Evolutionary conservation across 2,329 filamentous ascomycete species (phyloP).

Genomic region (Fusarium mundagurra): DNA sequence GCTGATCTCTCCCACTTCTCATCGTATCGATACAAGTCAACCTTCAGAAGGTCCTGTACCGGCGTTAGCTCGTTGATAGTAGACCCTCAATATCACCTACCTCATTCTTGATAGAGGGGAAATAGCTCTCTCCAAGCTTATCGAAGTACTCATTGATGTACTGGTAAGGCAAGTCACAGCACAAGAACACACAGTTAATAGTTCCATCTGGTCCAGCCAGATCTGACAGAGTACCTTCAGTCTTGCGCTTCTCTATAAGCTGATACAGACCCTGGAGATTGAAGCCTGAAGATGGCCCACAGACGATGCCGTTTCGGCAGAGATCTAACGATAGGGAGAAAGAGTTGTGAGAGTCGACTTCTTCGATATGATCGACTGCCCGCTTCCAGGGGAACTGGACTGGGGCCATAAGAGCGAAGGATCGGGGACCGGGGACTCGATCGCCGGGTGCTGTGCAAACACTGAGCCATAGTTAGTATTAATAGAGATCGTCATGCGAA

Average conservation of each 20-base stretch:
- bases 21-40: conserved; percentile 41
- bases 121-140: conserved; percentile 59
- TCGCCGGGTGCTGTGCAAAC: conserved; percentile 68
- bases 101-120: conserved; percentile 59
- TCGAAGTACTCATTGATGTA: conserved; percentile 70
- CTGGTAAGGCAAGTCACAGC: conserved; percentile 71
- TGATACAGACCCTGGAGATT: conserved; percentile 63
- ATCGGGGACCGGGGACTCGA: conserved; percentile 67
- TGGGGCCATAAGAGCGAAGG: conserved; percentile 58
- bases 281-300: conserved; percentile 69
- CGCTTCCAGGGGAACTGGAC: conserved; percentile 67
- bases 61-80: neutral
- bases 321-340: conserved; percentile 63
- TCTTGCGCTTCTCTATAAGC: conserved; percentile 60
- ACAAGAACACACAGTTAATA: conserved; percentile 67
- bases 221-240: conserved; percentile 53
- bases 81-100: conserved; percentile 11
- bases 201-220: conserved; percentile 57
- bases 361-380: conserved; percentile 64
- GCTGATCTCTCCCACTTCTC: conserved; percentile 41
- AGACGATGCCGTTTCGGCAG: conserved; percentile 66
- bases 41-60: conserved; percentile 35
- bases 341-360: conserved; percentile 64
- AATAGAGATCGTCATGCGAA: fast-evolving
- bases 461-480: conserved; percentile 47